Conservation (phyloP, 768 basidiomycete species). For the Pisolithus albus region DNA sequence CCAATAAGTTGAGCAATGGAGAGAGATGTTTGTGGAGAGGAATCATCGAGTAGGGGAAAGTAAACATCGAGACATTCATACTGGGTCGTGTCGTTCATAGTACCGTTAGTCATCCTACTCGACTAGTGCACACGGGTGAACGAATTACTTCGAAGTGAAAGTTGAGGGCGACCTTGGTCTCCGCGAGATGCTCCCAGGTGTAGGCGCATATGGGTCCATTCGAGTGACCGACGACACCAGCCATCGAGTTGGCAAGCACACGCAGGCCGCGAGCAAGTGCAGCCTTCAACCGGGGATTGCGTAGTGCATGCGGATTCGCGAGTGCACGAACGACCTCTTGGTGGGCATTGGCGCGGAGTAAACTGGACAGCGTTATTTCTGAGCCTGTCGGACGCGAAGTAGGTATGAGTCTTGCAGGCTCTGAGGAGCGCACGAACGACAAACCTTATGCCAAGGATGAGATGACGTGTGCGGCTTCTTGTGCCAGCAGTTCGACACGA, state of each 20-base stretch:
- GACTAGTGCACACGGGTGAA: neutral
- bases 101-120: neutral
- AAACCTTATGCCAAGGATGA: conserved; percentile 67
- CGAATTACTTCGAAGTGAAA: conserved; percentile 50
- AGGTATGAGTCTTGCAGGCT: too few relatives aligned
- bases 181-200: conserved; percentile 33
- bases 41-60: conserved; percentile 53
- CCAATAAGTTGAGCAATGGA: conserved; percentile 57
- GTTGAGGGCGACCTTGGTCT: conserved; percentile 53
- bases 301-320: conserved; percentile 32
- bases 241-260: conserved; percentile 49
- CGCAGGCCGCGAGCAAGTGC: conserved; percentile 62
- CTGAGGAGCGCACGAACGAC: neutral
- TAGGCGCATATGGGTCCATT: conserved; percentile 50
- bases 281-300: conserved; percentile 36
- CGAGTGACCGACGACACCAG: conserved; percentile 65
- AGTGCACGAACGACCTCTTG: conserved; percentile 59
- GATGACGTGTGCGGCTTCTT: conserved; percentile 73
- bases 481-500: too few relatives aligned
- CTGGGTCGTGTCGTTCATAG: conserved; percentile 30
- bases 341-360: conserved; percentile 52
- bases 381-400: conserved; percentile 38
- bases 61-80: conserved; percentile 57
- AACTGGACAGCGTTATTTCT: conserved; percentile 47
- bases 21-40: conserved; percentile 35